Evolutionary conservation across 495 filamentous ascomycete species (phyloP), one percentile per base, ranked within the genome.

Genomic region (Xylaria palmicola): DNA sequence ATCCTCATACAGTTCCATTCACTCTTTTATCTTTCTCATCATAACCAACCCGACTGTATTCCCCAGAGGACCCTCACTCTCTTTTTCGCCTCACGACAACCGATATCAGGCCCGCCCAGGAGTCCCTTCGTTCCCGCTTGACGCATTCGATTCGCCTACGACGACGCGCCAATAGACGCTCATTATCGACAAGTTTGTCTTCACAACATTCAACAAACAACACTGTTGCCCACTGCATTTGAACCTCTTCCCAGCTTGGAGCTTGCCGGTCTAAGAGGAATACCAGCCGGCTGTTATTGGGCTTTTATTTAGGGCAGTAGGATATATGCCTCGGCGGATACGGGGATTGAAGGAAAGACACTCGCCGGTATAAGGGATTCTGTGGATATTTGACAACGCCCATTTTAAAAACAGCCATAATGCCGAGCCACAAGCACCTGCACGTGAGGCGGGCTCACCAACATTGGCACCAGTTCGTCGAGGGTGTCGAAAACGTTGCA

Each of bases 1-100:
- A 67, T 69, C 60, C 66, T 47, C 66, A 66, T 65, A 69, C 69
- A 64, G 54, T 69, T 69, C 50, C 69, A 60, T 72, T 69, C 69
- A 66, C 63, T 72, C 69, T 50, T 69, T 71, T 65, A 62, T 44
- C 45, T 49, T 57, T 50, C 55, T 24, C 59, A 20, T 19, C 50
- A 40, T 44, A 47, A 52, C 39, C 59, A 44, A 56, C 66, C 53
- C 66, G 65, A 62, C 52, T 57, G 52, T 62, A 48, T 47, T 56
- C 61, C 59, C 57, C 57, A 58, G 63, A 59, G 59, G 53, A 68
- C 56, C 43, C 54, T 45, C 60, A 66, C 69, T 56, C 64, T 70
- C 67, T 4, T 68, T 70, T 48, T 32, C 19, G 45, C 9, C 41
- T 39, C 39, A 30, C 43, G 34, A 67, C 49, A 44, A 47, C 40